Evolutionary conservation across 345 rosid genomes (phyloP), one percentile per base, ranked within the genome.

Genomic region (Turnera subulata): DNA sequence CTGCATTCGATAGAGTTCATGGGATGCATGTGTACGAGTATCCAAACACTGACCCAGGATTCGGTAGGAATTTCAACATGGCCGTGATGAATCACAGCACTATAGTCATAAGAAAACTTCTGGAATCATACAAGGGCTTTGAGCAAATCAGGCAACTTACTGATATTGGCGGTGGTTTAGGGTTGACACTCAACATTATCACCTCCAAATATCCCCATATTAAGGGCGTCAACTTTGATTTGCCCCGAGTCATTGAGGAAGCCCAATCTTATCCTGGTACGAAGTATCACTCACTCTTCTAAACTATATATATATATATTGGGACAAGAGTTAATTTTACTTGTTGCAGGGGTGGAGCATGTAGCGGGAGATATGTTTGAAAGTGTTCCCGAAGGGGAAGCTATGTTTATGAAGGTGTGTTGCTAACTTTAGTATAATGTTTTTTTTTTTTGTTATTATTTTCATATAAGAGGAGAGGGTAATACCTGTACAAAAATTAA

Each of bases 391-490:
- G 53, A 42, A 38, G 82, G 71, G 33, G 73, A 81, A 51, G 73
- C 74, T 20, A 73, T 78, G 47, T 64, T 81, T 56, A 65, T 81
- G 67, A 62, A 68, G 72, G 58, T 67, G n/a, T n/a, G n/a, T n/a
- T n/a, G n/a, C n/a, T n/a, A n/a, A n/a, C n/a, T n/a, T n/a, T n/a
- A n/a, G n/a, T n/a, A n/a, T n/a, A n/a, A n/a, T n/a, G n/a, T n/a
- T n/a, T n/a, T n/a, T n/a, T n/a, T n/a, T n/a, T n/a, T n/a, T n/a
- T n/a, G n/a, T n/a, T n/a, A n/a, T n/a, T n/a, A n/a, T n/a, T n/a
- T n/a, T n/a, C n/a, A n/a, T n/a, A n/a, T n/a, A n/a, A n/a, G n/a
- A n/a, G n/a, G n/a, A n/a, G n/a, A n/a, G n/a, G n/a, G n/a, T n/a
- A n/a, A n/a, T n/a, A n/a, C n/a, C n/a, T n/a, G n/a, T n/a, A n/a